Conservation (phyloP, 192 early-diverging fungal genomes). For the Coemansia sp. region DNA sequence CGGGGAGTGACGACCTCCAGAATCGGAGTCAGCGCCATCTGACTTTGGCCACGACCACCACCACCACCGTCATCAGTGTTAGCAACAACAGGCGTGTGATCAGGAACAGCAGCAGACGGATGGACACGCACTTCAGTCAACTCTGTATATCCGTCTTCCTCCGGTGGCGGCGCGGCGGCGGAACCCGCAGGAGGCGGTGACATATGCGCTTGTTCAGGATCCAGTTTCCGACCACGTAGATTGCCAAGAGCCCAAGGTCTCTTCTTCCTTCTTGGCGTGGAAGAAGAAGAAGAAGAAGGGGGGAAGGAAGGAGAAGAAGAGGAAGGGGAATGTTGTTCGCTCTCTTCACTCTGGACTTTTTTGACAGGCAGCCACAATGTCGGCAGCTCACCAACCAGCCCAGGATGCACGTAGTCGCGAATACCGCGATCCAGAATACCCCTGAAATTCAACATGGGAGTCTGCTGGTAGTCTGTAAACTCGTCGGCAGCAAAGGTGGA, state of each 20-base stretch:
- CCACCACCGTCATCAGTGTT: too few relatives aligned
- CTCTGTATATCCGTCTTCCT: neutral
- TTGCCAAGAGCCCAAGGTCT: too few relatives aligned
- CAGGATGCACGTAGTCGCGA: conserved; percentile 68
- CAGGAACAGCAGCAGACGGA: neutral
- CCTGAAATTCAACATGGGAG: conserved; percentile 73
- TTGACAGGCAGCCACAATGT: conserved; percentile 72
- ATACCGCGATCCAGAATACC: conserved; percentile 80
- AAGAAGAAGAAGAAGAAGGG: too few relatives aligned
- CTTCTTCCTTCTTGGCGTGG: too few relatives aligned
- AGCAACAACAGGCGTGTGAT: neutral
- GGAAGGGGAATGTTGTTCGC: too few relatives aligned
- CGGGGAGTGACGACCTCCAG: conserved; percentile 13
- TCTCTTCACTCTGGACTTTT: too few relatives aligned
- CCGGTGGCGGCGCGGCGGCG: too few relatives aligned
- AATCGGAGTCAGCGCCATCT: conserved; percentile 12
- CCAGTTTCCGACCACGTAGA: too few relatives aligned
- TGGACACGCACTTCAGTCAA: conserved; percentile 2
- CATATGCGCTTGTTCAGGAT: too few relatives aligned
- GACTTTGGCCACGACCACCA: neutral
- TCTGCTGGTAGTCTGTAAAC: conserved; percentile 71
- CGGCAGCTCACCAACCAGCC: conserved; percentile 68
- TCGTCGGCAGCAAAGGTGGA: conserved; percentile 44
- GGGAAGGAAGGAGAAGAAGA: too few relatives aligned
- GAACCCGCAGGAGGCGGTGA: too few relatives aligned